Evolutionary conservation across 2,329 filamentous ascomycete species (phyloP).

Genomic region (Blastomyces percursus): DNA sequence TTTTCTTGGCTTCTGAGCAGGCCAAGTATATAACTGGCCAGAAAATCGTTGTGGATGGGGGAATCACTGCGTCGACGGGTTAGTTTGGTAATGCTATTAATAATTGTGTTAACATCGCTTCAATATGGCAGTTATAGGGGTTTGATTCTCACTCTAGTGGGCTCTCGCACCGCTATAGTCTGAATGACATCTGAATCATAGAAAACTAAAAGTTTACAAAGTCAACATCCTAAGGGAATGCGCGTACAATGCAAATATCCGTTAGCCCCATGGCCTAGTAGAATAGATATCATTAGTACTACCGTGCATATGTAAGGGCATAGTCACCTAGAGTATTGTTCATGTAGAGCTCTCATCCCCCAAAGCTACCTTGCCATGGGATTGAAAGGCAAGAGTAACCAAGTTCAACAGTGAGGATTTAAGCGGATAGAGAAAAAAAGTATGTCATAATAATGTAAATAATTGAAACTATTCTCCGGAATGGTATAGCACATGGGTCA

Average conservation of each 20-base stretch:
- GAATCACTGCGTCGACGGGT: slow-evolving; percentile 13
- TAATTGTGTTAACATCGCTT: too few species aligned
- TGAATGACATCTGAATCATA: background rate
- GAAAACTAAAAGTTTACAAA: background rate
- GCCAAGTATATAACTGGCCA: slow-evolving; percentile 51
- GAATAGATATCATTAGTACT: background rate
- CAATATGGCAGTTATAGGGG: too few species aligned
- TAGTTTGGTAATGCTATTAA: background rate
- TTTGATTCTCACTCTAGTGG: background rate
- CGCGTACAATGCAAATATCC: background rate
- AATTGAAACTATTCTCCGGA: background rate
- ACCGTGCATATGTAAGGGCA: background rate
- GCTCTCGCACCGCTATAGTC: background rate
- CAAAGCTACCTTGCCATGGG: background rate
- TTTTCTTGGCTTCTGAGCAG: slow-evolving; percentile 49
- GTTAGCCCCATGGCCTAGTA: background rate
- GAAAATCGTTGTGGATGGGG: slow-evolving; percentile 42
- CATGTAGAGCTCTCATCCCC: background rate
- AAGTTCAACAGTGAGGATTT: background rate
- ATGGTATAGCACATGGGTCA: background rate
- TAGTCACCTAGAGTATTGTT: background rate
- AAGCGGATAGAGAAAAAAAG: background rate
- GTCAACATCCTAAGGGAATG: background rate
- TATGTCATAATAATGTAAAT: background rate
- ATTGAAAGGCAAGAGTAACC: background rate